These are phyloP conservation scores for Triticum urartu DNA, from an alignment of 176 grass and related monocot genomes.

Conservation along the genomic window DNA sequence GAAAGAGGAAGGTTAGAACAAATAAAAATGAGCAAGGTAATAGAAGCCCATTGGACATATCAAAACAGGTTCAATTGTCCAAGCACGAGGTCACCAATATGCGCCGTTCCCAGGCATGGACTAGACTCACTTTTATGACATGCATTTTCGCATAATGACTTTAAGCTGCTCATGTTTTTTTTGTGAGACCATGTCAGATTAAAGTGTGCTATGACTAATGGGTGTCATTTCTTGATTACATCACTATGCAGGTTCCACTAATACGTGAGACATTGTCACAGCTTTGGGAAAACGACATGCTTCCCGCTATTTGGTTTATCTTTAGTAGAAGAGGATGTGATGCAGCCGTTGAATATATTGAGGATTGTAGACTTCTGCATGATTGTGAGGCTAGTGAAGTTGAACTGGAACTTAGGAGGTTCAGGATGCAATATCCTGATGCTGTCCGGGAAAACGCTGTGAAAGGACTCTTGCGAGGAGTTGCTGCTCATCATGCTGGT, in stretches of 20 bases:
- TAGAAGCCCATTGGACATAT: slow-evolving; percentile 51
- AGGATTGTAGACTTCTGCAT: slow-evolving; percentile 91
- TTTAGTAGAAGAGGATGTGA: slow-evolving; percentile 99
- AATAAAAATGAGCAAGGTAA: slow-evolving; percentile 53
- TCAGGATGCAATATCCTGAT: slow-evolving; percentile 91
- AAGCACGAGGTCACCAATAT: slow-evolving; percentile 88
- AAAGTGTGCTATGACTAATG: neutral
- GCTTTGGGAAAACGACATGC: slow-evolving; percentile 79
- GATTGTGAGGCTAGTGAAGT: slow-evolving; percentile 89
- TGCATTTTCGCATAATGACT: slow-evolving; percentile 15
- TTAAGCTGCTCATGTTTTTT: neutral
- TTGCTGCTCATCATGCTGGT: slow-evolving; percentile 97
- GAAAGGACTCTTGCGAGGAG: slow-evolving; percentile 79
- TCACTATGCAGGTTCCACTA: slow-evolving; percentile 81
- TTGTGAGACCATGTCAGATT: neutral
- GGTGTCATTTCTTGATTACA: slow-evolving; percentile 28
- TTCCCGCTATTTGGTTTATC: slow-evolving; percentile 99
- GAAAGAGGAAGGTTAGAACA: slow-evolving; percentile 65
- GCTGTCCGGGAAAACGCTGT: slow-evolving; percentile 78
- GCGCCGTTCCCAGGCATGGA: slow-evolving; percentile 76
- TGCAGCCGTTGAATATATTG: slow-evolving; percentile 93
- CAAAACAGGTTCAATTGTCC: slow-evolving; percentile 69
- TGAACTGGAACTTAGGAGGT: slow-evolving; percentile 89
- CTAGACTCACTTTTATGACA: slow-evolving; percentile 22
- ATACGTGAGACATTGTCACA: slow-evolving; percentile 91